Conservation (phyloP, 208 protist genomes). For the Strigomonas galati region DNA sequence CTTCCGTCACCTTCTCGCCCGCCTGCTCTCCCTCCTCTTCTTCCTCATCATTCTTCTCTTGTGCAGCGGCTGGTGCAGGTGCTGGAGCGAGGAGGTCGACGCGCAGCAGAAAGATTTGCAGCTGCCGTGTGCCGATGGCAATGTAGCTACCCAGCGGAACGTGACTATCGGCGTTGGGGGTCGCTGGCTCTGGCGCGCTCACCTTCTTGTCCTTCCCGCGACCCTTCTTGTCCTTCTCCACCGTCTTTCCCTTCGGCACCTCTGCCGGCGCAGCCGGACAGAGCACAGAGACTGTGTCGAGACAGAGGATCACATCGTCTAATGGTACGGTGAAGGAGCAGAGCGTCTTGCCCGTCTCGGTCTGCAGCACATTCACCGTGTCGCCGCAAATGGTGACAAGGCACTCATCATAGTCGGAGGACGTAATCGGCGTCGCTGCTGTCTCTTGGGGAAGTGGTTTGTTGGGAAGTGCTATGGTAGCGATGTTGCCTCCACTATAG, state of each 20-base stretch:
- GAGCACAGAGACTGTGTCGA: slow-evolving; percentile 72
- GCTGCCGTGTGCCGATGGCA: slow-evolving; percentile 67
- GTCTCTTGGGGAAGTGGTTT: background rate
- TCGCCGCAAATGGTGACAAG: slow-evolving; percentile 82
- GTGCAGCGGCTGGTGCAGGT: background rate
- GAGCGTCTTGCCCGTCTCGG: slow-evolving; percentile 48
- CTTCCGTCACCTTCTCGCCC: background rate
- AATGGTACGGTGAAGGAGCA: slow-evolving; percentile 73
- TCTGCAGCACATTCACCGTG: slow-evolving; percentile 69
- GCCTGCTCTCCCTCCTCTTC: slow-evolving; percentile 15
- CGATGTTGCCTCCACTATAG: slow-evolving; percentile 82
- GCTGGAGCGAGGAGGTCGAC: slow-evolving; percentile 16
- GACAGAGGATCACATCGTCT: slow-evolving; percentile 80
- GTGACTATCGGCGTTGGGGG: slow-evolving; percentile 14
- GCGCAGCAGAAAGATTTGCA: slow-evolving; percentile 79
- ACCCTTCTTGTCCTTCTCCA: slow-evolving; percentile 5
- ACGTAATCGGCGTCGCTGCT: background rate
- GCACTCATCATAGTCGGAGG: slow-evolving; percentile 30
- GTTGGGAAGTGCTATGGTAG: slow-evolving; percentile 39
- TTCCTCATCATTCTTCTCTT: background rate
- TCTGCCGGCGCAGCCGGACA: slow-evolving; percentile 2
- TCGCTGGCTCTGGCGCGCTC: background rate
- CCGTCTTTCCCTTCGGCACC: slow-evolving; percentile 8
- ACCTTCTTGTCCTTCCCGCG: background rate
- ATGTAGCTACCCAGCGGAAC: slow-evolving; percentile 70